Percentiles rank a stretch among this genome's conserved stretches.
Evolutionary conservation across 2,329 filamentous ascomycete genomes (phyloP).

Genomic region (Ustulina deusta): DNA sequence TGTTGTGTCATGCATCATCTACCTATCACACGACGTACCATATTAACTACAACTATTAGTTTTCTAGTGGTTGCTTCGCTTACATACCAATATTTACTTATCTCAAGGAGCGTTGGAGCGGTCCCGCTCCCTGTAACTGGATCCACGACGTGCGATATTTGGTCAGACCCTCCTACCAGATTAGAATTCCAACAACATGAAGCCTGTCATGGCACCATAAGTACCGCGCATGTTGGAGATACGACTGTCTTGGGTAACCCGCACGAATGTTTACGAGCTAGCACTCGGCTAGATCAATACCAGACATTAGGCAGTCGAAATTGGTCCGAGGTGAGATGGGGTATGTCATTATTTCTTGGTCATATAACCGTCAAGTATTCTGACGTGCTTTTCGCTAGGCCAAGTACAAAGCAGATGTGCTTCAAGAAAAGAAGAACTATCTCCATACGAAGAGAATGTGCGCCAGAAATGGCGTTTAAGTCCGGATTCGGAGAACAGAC

Average conservation of each 20-base stretch:
- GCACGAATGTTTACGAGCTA: constrained; percentile 22
- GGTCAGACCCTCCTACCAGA: neutral
- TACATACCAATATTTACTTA: neutral
- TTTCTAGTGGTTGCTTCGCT: neutral
- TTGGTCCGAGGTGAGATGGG: constrained; percentile 40
- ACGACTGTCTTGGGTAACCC: constrained; percentile 28
- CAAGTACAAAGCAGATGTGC: constrained; percentile 10
- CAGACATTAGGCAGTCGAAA: constrained; percentile 21
- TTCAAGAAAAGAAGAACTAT: constrained; percentile 12
- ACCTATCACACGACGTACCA: neutral
- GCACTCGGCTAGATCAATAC: constrained; percentile 32
- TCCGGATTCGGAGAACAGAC: neutral
- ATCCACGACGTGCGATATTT: neutral
- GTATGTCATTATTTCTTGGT: constrained; percentile 23
- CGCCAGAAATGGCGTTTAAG: constrained; percentile 25
- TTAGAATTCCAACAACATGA: neutral
- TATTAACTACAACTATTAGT: neutral
- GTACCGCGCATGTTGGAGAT: constrained; percentile 30
- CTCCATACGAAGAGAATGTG: constrained; percentile 16
- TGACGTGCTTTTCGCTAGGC: constrained; percentile 4
- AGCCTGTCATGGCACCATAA: constrained; percentile 5
- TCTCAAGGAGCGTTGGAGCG: neutral
- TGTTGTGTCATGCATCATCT: constrained; percentile 3
- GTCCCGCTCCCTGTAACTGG: neutral
- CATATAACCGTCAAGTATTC: neutral